Base-by-base conservation (phyloP, 1,139 yeast genomes). In the Fermentozyma sake region DNA sequence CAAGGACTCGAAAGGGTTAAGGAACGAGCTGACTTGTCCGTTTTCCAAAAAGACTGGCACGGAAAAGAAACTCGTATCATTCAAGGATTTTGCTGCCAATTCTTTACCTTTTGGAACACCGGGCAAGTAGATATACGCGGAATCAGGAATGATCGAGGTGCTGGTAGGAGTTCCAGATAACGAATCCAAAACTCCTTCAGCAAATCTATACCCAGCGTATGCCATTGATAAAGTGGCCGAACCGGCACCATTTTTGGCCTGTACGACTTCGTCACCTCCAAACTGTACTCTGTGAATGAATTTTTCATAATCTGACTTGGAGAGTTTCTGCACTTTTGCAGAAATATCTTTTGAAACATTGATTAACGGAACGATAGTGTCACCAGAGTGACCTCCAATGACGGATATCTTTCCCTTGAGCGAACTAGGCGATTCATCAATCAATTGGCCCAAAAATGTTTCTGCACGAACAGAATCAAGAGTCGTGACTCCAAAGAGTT, bases 221-320 rank as follows among this genome's bases (percentile, higher is more conserved):
- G 87, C 86, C 89, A 80, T 80, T 2, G 84, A 76, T 41, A 80
- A 65, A 10, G 89, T 80, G 15, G 87, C 89, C 6, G 85, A 77
- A 7, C 89, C 89, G 21, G 78, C 79, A 36, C 87, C 87, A 40
- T 77, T 70, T 52, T 80, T 80, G 14, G 87, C 87, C 54, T 77
- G 69, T 31, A 80, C 87, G 22, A 80, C 86, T 52, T 80, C 89
- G 52, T 80, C 89, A 44, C 87, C 87, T 35, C 86, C 89, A 47
- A 65, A 79, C 52, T 79, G 86, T 14, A 80, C 85, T 39, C 86
- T 61, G 43, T 76, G 55, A 20, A 79, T 58, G 31, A 76, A 72
- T 11, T 54, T 57, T 18, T 63, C 59, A 44, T 68, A 68, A 24
- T 58, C 54, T 8, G 57, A 38, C 22, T 52, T 41, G 12, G 50